phyloP scores from a whole-genome alignment of 306 rosid species.

The Trifolium fragiferum region DNA sequence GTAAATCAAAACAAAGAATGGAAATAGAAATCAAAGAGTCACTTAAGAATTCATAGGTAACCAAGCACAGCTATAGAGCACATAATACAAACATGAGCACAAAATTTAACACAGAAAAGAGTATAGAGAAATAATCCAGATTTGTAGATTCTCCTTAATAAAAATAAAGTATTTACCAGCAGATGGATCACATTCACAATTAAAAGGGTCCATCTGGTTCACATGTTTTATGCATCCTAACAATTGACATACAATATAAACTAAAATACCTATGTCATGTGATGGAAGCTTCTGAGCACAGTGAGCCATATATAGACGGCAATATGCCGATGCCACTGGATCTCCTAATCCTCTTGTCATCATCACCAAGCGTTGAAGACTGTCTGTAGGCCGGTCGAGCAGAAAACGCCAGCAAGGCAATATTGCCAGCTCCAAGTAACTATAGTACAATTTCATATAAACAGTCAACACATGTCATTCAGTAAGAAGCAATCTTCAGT shows the following conservation, averaged over 20 bases:
- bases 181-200: not conserved
- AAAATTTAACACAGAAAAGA: slow-evolving; percentile 19
- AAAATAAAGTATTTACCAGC: slow-evolving; percentile 18
- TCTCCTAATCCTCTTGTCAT: slow-evolving; percentile 91
- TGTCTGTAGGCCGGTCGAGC: slow-evolving; percentile 66
- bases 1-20: slow-evolving; percentile 1
- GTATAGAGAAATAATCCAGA: slow-evolving; percentile 25
- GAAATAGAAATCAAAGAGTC: slow-evolving; percentile 10
- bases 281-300: slow-evolving; percentile 79
- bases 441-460: slow-evolving; percentile 50
- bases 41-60: slow-evolving; percentile 15
- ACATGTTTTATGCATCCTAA: slow-evolving; percentile 31
- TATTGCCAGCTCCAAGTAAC: slow-evolving; percentile 95
- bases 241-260: slow-evolving; percentile 5
- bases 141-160: slow-evolving; percentile 3
- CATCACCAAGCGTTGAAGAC: slow-evolving; percentile 75
- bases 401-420: slow-evolving; percentile 91
- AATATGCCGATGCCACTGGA: slow-evolving; percentile 91
- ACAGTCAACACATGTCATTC: slow-evolving; percentile 31
- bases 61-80: slow-evolving; percentile 29
- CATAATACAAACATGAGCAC: slow-evolving; percentile 28
- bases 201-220: slow-evolving; percentile 12
- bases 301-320: slow-evolving; percentile 74
- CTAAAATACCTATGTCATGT: slow-evolving; percentile 66
- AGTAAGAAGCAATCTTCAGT: slow-evolving; percentile 22